A percentile compares a stretch with the other conserved stretches of the same genome.
Conservation (phyloP, 2,329 filamentous ascomycete genomes). For the Hyphodiscus sp. region DNA sequence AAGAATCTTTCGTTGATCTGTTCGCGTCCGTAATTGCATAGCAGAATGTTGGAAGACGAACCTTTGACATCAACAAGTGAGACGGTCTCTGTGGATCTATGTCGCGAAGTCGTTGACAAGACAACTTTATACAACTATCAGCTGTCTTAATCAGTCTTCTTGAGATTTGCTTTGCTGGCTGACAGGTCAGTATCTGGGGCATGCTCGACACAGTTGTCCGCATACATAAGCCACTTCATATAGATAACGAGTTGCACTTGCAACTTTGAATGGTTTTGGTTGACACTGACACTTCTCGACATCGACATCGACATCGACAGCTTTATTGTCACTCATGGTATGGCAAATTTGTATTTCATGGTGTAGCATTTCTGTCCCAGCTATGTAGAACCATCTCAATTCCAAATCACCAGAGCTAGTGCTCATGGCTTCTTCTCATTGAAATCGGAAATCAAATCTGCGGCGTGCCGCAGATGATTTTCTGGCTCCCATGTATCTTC, state of each 20-base stretch:
- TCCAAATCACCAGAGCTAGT: not conserved
- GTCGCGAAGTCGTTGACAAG: not conserved
- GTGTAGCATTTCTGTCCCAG: too few species aligned
- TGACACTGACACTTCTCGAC: too few species aligned
- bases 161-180: not conserved
- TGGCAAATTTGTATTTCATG: too few species aligned
- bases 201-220: too few species aligned
- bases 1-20: too few species aligned
- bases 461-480: conserved; percentile 7
- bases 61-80: not conserved
- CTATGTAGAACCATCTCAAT: too few species aligned
- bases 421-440: conserved; percentile 2
- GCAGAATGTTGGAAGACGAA: not conserved
- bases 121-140: not conserved
- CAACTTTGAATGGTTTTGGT: too few species aligned
- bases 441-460: conserved; percentile 5
- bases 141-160: not conserved
- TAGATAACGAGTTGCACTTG: too few species aligned
- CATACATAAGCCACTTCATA: too few species aligned
- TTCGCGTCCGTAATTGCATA: not conserved
- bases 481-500: conserved; percentile 17
- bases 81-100: not conserved
- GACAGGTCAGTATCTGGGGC: too few species aligned
- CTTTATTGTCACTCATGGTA: too few species aligned
- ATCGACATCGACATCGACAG: too few species aligned